Evolutionary conservation across 2,329 filamentous ascomycete genomes (phyloP), one percentile per base, ranked within the genome.

Genomic region (Penicillium psychrosexuale): DNA sequence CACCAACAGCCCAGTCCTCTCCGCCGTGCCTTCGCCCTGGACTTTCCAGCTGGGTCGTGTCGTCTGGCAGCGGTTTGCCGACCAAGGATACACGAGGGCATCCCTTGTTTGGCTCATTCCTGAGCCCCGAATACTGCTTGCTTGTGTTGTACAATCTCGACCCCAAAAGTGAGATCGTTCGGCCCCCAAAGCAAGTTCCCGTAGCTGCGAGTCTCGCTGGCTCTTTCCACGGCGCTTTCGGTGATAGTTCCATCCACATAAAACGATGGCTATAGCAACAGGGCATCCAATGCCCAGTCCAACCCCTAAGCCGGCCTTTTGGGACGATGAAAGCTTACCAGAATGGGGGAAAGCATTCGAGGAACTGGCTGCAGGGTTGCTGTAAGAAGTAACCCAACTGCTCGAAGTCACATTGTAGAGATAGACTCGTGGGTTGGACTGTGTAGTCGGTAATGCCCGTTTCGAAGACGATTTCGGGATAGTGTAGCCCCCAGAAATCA

Each of bases 221-320:
- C 69, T 71, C 47, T 73, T 71, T 22, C 66, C 67, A 13, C 69
- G 72, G 13, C 78, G 77, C 58, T 79, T 78, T n/a, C 77, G 76
- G 31, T 74, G 77, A 53, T 80, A 83, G 55, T 80, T 78, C 51
- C 82, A 75, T 52, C 73, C 79, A 19, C 81, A 62, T 1, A 83
- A 24, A 2, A 80, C 60, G 0, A 80, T 72, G 0, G 77, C 70
- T 8, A 84, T 57, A 2, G 84, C 64, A 1, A 82, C 74, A 0
- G 81, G 74, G 1, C 87, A 66, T 1, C 86, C 87, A 1, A 91
- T 71, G 1, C 87, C 86, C 1, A 90, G 67, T 0, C 87, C 87
- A 2, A 87, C 72, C 0, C 86, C 86, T 0, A 90, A 74, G 0
- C 85, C 85, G 5, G 87, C 72, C 45, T 79, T 81, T 57, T 77